These are phyloP conservation scores for Xylariaceae sp. DNA, from an alignment of 2,329 filamentous ascomycete genomes.

Conservation along the genomic window DNA sequence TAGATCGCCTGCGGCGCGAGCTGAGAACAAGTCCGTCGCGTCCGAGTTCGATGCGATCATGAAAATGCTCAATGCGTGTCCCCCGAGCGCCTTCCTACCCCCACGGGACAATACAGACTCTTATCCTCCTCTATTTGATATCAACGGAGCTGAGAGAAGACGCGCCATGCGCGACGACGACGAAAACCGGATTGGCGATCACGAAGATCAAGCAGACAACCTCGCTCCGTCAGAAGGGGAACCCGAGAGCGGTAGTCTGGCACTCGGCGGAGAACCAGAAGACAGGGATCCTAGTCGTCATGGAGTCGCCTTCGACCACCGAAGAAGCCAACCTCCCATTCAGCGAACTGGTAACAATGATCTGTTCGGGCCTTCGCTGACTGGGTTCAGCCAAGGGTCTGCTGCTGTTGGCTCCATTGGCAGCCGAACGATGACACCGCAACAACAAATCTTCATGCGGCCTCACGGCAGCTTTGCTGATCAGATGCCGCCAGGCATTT, in stretches of 20 bases:
- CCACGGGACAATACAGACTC: slow-evolving; percentile 15
- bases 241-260: slow-evolving; percentile 73
- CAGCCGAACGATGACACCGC: slow-evolving; percentile 68
- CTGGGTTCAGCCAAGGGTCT: slow-evolving; percentile 40
- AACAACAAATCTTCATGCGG: slow-evolving; percentile 68
- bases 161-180: slow-evolving; percentile 70
- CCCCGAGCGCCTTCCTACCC: slow-evolving; percentile 31
- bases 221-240: slow-evolving; percentile 59
- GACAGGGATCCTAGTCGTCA: slow-evolving; percentile 56
- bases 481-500: slow-evolving; percentile 52
- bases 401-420: slow-evolving; percentile 53
- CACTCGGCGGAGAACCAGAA: slow-evolving; percentile 88
- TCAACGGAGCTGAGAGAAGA: slow-evolving; percentile 73
- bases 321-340: slow-evolving; percentile 65
- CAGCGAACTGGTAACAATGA: slow-evolving; percentile 53
- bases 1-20: slow-evolving; percentile 6
- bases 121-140: slow-evolving; percentile 75
- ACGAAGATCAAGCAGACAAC: slow-evolving; percentile 39
- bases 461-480: slow-evolving; percentile 53
- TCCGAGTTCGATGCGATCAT: slow-evolving; percentile 19
- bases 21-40: slow-evolving; percentile 7
- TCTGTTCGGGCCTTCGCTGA: slow-evolving; percentile 46
- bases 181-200: slow-evolving; percentile 41
- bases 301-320: slow-evolving; percentile 44
- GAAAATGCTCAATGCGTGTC: slow-evolving; percentile 16